Percentiles rank a stretch among this genome's conserved stretches.
Evolutionary conservation across 192 early-diverging fungal species (phyloP).

Genomic region (Coemansia furcata): DNA sequence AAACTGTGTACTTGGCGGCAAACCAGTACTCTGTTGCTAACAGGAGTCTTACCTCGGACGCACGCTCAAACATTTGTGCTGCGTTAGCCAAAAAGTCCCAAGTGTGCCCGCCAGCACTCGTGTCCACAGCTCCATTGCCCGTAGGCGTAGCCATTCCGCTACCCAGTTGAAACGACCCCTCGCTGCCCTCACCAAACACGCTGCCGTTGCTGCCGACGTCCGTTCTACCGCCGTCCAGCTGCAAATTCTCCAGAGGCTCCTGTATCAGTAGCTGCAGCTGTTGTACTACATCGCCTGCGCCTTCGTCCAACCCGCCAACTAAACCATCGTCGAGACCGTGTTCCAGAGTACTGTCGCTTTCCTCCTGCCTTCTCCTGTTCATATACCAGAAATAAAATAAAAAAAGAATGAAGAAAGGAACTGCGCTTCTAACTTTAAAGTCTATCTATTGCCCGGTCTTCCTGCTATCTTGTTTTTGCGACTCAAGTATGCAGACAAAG

Average conservation of each 20-base stretch:
- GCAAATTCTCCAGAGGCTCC: not conserved
- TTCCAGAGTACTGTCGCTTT: conserved; percentile 1
- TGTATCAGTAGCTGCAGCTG: conserved; percentile 41
- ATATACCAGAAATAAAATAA: not conserved
- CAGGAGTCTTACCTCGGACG: conserved; percentile 24
- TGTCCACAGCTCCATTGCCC: not conserved
- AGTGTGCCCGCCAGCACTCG: conserved; percentile 8
- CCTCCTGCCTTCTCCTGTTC: conserved; percentile 1
- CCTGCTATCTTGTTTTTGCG: conserved; percentile 6
- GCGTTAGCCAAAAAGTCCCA: conserved; percentile 46
- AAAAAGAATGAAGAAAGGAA: not conserved
- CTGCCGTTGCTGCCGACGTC: conserved; percentile 6
- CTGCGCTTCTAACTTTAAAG: not conserved
- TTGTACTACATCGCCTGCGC: conserved; percentile 20
- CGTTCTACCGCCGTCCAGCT: not conserved
- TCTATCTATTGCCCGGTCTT: not conserved
- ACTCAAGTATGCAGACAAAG: not conserved
- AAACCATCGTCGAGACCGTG: not conserved
- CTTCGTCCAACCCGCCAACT: conserved; percentile 2
- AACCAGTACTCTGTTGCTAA: not conserved
- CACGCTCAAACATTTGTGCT: conserved; percentile 43
- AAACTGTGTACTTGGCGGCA: not conserved
- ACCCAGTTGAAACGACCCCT: not conserved
- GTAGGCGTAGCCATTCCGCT: conserved; percentile 3
- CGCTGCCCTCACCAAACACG: not conserved